Evolutionary conservation across 345 rosid genomes (phyloP), one percentile per base, ranked within the genome.

Genomic region (Gossypium raimondii): DNA sequence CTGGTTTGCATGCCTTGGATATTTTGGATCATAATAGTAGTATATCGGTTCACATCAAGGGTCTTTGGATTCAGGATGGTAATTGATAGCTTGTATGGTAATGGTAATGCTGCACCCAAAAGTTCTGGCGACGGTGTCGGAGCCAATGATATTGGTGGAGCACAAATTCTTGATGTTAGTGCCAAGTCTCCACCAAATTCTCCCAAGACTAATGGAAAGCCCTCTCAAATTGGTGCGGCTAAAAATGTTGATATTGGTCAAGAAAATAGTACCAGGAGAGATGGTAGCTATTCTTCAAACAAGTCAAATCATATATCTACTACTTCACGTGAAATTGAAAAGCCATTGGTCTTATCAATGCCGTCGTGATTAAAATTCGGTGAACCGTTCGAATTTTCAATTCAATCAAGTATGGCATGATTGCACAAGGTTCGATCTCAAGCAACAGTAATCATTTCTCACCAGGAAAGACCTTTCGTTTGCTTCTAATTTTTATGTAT

Each of bases 1-100:
- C 86, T 90, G 3, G 90, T 89, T 53, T 87, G 92, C 82, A 81
- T 92, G 14, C 98, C 97, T 13, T 92, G 98, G 98, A 22, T 86
- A 14, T 94, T 94, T 72, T 90, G 98, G 98, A 2, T 80, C 29
- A 16, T 89, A 38, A 88, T 92, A 0, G 87, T 88, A 66, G 22
- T 82, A 3, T 94, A 92, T 65, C 90, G 94, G 0, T 47, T 92
- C 56, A 1, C 86, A 24, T 94, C 97, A 7, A 84, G 96, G 12
- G 56, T 74, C 11, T 83, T 76, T 16, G 97, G 97, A 0, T 82
- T 94, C 63, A 81, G 97, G 62, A 78, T 90, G 80, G 76, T 78
- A 2, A 55, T 84, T 16, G 83, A 81, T 7, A 72, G 80, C 17
- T 81, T 82, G 2, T 82, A 85, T 18, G 84, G 81, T 10, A 59